phyloP scores from a whole-genome alignment of 208 protist species.

The Acanthamoeba sp. region DNA sequence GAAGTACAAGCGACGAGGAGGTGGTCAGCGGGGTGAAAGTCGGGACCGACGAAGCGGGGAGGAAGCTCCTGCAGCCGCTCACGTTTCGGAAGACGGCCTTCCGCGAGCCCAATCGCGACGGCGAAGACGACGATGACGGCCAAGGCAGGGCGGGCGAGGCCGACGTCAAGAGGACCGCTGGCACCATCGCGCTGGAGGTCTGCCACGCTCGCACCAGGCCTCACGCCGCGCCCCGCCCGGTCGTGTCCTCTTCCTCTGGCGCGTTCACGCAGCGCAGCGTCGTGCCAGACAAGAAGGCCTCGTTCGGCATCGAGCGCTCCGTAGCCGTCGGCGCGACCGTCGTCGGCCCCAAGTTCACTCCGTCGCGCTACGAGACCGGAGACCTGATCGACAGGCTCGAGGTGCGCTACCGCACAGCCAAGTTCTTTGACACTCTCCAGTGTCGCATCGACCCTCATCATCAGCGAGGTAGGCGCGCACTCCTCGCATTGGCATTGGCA shows the following conservation, averaged over 20 bases:
- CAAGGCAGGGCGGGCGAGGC: neutral
- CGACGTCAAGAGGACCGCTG: neutral
- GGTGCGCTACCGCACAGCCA: neutral
- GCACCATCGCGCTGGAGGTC: neutral
- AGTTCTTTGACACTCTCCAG: neutral
- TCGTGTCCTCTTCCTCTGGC: no score
- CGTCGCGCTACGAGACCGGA: neutral
- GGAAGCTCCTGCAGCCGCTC: neutral
- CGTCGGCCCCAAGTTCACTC: neutral
- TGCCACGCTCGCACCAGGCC: neutral
- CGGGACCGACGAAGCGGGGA: neutral
- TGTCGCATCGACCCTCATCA: neutral
- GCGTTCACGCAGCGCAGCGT: neutral
- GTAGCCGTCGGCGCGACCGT: neutral
- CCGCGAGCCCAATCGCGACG: neutral
- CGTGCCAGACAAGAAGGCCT: neutral
- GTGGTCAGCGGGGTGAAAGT: neutral
- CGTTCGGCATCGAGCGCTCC: neutral
- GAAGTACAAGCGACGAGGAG: no score
- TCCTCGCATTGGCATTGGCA: no score
- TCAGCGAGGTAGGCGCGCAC: neutral
- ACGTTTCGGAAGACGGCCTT: neutral
- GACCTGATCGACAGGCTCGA: neutral
- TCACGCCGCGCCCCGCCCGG: no score
- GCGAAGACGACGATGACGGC: neutral